phyloP scores from a whole-genome alignment of 2,329 filamentous ascomycete genomes.

The Talaromyces piceae region DNA sequence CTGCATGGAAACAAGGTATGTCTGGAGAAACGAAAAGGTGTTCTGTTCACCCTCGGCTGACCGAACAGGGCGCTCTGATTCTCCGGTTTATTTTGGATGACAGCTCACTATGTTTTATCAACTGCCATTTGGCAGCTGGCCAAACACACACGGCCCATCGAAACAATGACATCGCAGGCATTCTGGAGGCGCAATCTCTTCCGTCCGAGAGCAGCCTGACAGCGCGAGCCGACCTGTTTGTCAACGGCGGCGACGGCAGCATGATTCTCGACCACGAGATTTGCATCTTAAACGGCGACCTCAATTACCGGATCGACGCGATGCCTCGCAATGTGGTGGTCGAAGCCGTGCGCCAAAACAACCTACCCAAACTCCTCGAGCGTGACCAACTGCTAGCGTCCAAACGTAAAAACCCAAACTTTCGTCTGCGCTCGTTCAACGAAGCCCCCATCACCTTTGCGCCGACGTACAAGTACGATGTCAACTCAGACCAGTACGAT shows the following conservation, averaged over 20 bases:
- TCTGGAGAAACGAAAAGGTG: background rate
- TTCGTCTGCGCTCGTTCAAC: slow-evolving; percentile 81
- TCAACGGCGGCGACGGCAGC: slow-evolving; percentile 86
- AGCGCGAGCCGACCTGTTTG: slow-evolving; percentile 67
- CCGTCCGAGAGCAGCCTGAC: slow-evolving; percentile 61
- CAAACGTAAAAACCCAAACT: slow-evolving; percentile 79
- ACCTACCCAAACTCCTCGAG: slow-evolving; percentile 78
- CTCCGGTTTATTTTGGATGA: slow-evolving; percentile 92
- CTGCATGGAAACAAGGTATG: slow-evolving; percentile 82
- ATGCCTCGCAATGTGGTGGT: slow-evolving; percentile 93
- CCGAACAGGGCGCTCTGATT: slow-evolving; percentile 65
- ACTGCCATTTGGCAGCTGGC: slow-evolving; percentile 92
- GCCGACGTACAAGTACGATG: slow-evolving; percentile 97
- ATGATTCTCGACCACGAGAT: slow-evolving; percentile 97
- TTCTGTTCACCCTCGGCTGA: no score
- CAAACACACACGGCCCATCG: slow-evolving; percentile 84
- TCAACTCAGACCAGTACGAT: slow-evolving; percentile 90
- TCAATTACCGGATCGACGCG: slow-evolving; percentile 97
- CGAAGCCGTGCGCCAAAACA: slow-evolving; percentile 70
- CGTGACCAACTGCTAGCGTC: slow-evolving; percentile 89
- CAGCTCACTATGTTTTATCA: slow-evolving; percentile 89
- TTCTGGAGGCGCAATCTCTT: slow-evolving; percentile 73
- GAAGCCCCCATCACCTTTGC: slow-evolving; percentile 86
- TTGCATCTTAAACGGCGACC: slow-evolving; percentile 90
- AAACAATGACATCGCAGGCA: slow-evolving; percentile 85